Percentiles rank a stretch among this genome's conserved stretches.
Evolutionary conservation across 2,329 filamentous ascomycete species (phyloP).

Genomic region (Diaporthe capsici): DNA sequence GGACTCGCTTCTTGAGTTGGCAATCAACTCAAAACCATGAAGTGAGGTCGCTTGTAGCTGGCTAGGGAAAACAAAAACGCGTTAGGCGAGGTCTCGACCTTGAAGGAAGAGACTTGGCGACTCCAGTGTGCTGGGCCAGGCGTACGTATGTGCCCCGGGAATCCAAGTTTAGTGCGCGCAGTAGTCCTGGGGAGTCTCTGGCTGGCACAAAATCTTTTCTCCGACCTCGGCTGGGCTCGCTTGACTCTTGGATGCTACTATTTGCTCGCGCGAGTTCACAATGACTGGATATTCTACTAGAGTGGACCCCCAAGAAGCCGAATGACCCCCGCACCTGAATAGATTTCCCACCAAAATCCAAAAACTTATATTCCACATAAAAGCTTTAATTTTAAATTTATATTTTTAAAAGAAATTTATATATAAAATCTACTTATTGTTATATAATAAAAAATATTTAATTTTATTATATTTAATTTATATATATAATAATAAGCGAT

Average conservation of each 20-base stretch:
- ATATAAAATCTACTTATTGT: too few relatives aligned
- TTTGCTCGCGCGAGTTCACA: neutral
- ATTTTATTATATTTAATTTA: too few relatives aligned
- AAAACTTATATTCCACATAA: too few relatives aligned
- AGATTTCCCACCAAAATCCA: too few relatives aligned
- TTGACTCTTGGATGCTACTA: neutral
- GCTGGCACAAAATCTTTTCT: slow-evolving; percentile 2
- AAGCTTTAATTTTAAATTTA: too few relatives aligned
- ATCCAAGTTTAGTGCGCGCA: neutral
- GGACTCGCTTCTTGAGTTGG: neutral
- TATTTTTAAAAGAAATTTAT: too few relatives aligned
- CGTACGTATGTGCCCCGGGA: neutral
- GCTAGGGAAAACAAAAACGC: neutral
- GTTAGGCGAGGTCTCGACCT: slow-evolving; percentile 21
- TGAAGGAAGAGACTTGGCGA: slow-evolving; percentile 13
- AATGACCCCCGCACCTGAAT: too few relatives aligned
- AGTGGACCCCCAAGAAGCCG: too few relatives aligned
- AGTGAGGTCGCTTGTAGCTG: neutral
- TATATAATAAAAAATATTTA: too few relatives aligned
- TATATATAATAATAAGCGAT: too few relatives aligned
- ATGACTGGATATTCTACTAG: neutral
- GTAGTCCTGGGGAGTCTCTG: neutral
- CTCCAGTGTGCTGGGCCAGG: neutral
- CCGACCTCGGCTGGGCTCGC: slow-evolving; percentile 12
- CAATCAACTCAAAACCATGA: neutral